Evolutionary conservation across 495 filamentous ascomycete genomes (phyloP).

Genomic region (Xylaria grammica): DNA sequence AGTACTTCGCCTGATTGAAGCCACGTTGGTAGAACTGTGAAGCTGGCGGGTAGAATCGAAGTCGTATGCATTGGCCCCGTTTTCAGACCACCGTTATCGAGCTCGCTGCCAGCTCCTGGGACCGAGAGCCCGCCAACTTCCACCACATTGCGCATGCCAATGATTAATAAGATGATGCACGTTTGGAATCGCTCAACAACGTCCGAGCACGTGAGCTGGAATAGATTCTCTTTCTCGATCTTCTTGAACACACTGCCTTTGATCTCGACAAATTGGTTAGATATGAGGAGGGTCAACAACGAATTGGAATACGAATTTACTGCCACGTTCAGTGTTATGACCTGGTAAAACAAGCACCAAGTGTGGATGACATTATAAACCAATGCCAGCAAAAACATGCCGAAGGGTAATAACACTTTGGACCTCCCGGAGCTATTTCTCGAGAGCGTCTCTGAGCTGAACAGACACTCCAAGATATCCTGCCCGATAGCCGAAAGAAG

Average conservation of each 20-base stretch:
- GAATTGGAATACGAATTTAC: conserved; percentile 99
- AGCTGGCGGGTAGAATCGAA: conserved; percentile 81
- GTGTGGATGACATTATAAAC: conserved; percentile 88
- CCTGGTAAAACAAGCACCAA: conserved; percentile 90
- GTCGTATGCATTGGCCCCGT: conserved; percentile 52
- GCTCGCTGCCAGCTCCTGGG: conserved; percentile 47
- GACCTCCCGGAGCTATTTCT: conserved; percentile 86
- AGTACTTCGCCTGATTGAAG: conserved; percentile 78
- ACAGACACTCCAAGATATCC: conserved; percentile 94
- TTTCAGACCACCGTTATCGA: conserved; percentile 47
- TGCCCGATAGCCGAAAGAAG: conserved; percentile 90
- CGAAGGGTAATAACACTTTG: conserved; percentile 88
- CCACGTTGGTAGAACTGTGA: conserved; percentile 87
- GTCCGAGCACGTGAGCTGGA: conserved; percentile 95
- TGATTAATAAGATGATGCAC: conserved; percentile 96
- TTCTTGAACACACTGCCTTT: conserved; percentile 97
- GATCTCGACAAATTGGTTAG: conserved; percentile 98
- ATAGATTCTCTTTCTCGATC: conserved; percentile 95
- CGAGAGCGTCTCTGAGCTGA: conserved; percentile 89
- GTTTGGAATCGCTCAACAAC: conserved; percentile 97
- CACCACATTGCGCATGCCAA: conserved; percentile 91
- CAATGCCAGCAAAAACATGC: conserved; percentile 86
- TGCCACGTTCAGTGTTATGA: conserved; percentile 95
- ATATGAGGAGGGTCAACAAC: conserved; percentile 85
- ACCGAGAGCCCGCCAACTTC: conserved; percentile 78